Evolutionary conservation across 352 stramenopile species (phyloP).

Genomic region (Pythium periplocum): DNA sequence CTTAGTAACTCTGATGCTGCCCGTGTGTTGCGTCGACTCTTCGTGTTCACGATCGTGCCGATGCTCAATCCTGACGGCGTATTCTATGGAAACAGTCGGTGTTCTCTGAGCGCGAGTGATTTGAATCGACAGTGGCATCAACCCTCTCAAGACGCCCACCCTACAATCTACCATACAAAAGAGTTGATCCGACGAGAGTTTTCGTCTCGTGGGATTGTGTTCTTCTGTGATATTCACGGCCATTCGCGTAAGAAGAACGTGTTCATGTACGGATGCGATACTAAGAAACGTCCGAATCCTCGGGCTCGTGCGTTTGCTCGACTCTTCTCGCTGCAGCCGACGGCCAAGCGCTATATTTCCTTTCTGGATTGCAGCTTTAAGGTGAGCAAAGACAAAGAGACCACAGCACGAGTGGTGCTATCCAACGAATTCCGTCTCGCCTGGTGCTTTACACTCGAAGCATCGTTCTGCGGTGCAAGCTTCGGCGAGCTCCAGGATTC

Average conservation of each 20-base stretch:
- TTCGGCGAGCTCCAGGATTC: constrained; percentile 51
- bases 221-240: constrained; percentile 91
- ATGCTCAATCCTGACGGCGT: constrained; percentile 95
- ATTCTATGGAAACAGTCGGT: constrained; percentile 90
- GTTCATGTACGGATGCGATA: constrained; percentile 94
- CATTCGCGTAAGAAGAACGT: constrained; percentile 92
- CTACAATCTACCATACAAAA: constrained; percentile 89
- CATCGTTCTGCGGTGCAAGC: constrained; percentile 80
- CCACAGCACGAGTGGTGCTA: constrained; percentile 76
- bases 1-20: constrained; percentile 55
- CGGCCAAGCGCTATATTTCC: constrained; percentile 59
- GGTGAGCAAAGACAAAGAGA: constrained; percentile 74
- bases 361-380: constrained; percentile 76
- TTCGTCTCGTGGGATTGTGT: constrained; percentile 48
- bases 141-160: constrained; percentile 60
- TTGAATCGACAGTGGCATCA: constrained; percentile 88
- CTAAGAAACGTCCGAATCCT: constrained; percentile 81
- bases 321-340: constrained; percentile 56
- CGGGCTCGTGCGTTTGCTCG: constrained; percentile 69
- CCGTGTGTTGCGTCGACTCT: constrained; percentile 71
- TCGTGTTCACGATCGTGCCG: constrained; percentile 90
- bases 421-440: constrained; percentile 69
- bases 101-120: constrained; percentile 72
- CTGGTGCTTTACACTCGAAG: constrained; percentile 85
- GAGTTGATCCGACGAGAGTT: constrained; percentile 60